These are phyloP conservation scores for Hippophae tibetana DNA, from an alignment of 306 rosid species.

Conservation along the genomic window DNA sequence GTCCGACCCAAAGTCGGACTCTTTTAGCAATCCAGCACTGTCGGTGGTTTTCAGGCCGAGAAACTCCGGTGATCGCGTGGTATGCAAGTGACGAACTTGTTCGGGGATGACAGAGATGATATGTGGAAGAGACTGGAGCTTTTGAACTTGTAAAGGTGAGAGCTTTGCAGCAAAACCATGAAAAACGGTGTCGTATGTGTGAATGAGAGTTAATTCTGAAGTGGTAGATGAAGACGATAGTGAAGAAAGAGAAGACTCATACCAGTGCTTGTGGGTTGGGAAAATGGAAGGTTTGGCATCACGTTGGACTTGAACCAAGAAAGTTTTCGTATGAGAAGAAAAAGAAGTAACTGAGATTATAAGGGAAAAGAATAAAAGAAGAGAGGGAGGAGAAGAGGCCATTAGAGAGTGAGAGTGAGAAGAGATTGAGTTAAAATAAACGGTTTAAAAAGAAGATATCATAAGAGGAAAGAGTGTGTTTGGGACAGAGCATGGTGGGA, in stretches of 20 bases:
- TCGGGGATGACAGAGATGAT: conserved; percentile 58
- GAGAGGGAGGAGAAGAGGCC: conserved; percentile 23
- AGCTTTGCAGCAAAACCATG: conserved; percentile 78
- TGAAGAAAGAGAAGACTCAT: conserved; percentile 54
- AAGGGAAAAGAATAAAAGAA: conserved; percentile 3
- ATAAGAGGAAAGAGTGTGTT: conserved; percentile 2
- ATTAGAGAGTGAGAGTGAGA: conserved; percentile 10
- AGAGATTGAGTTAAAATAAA: not conserved
- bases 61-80: conserved; percentile 85
- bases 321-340: conserved; percentile 26
- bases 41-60: conserved; percentile 62
- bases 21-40: conserved; percentile 59
- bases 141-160: conserved; percentile 34
- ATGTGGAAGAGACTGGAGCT: conserved; percentile 38
- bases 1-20: conserved; percentile 83
- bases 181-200: conserved; percentile 63
- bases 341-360: conserved; percentile 3
- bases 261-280: conserved; percentile 72
- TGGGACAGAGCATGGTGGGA: not conserved
- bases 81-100: conserved; percentile 52
- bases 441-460: conserved; percentile 16
- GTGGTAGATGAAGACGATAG: conserved; percentile 1
- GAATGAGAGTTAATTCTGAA: conserved; percentile 22
- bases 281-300: conserved; percentile 69
- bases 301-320: conserved; percentile 55